A percentile compares a stretch with the other conserved stretches of the same genome.
These are phyloP conservation scores for Ocimum tenuiflorum DNA, from an alignment of 257 asterid genomes.

Conservation along the genomic window DNA sequence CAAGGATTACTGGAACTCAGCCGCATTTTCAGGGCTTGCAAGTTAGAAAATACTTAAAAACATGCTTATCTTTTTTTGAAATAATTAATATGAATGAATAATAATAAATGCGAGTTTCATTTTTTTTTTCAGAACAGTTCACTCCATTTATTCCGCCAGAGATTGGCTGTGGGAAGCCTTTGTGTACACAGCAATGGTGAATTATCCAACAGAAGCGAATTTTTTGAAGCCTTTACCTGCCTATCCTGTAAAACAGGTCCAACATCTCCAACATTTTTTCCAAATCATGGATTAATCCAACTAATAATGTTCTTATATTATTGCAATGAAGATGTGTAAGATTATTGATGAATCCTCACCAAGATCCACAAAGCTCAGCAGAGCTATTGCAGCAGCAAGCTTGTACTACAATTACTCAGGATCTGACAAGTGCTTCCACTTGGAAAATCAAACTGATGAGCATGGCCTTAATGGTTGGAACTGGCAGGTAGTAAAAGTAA, in stretches of 20 bases:
- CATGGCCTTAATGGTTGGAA: constrained; percentile 71
- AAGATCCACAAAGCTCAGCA: constrained; percentile 40
- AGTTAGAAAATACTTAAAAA: constrained; percentile 28
- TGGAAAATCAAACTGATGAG: constrained; percentile 43
- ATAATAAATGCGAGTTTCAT: neutral
- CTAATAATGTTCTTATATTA: neutral
- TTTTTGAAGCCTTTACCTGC: constrained; percentile 73
- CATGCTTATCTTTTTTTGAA: too few species aligned
- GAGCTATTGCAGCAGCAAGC: constrained; percentile 62
- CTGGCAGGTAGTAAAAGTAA: constrained; percentile 50
- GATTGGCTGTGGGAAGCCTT: constrained; percentile 73
- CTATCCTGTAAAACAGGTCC: constrained; percentile 61
- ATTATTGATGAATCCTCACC: constrained; percentile 50
- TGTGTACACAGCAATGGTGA: constrained; percentile 62
- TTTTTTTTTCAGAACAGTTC: constrained; percentile 37
- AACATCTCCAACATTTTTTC: neutral
- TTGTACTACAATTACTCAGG: constrained; percentile 63
- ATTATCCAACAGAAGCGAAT: constrained; percentile 60
- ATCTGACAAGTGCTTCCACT: constrained; percentile 51
- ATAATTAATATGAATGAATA: neutral
- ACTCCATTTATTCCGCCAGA: constrained; percentile 37
- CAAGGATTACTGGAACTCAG: constrained; percentile 41
- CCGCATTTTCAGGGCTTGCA: constrained; percentile 59
- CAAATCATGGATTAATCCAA: neutral
- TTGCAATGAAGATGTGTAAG: constrained; percentile 55